These are phyloP conservation scores for Lippia alba DNA, from an alignment of 305 asterid species.

Conservation along the genomic window DNA sequence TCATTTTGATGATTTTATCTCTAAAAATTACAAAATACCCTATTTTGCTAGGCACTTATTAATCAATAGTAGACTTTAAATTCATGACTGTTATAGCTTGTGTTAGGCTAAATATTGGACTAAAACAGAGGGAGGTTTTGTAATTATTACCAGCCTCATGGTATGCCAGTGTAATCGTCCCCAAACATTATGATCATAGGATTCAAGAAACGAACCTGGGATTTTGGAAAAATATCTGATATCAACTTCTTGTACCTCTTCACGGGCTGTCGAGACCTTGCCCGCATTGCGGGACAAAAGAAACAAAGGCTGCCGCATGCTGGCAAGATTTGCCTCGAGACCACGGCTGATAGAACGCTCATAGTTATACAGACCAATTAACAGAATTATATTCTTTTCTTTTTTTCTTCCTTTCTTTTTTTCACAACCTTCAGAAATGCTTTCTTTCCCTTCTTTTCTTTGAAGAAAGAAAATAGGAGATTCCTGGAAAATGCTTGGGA, in stretches of 20 bases:
- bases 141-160: too few species aligned
- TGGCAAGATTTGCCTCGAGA: conserved; percentile 95
- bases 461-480: conserved; percentile 41
- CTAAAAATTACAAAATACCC: too few species aligned
- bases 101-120: too few species aligned
- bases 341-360: conserved; percentile 84
- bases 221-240: conserved; percentile 79
- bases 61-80: too few species aligned
- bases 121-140: too few species aligned
- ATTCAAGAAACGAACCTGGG: conserved; percentile 65
- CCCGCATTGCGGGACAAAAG: conserved; percentile 90
- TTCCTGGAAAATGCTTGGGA: conserved; percentile 37
- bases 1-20: too few species aligned
- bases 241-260: conserved; percentile 99
- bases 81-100: too few species aligned
- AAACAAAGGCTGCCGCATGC: conserved; percentile 95
- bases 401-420: conserved; percentile 31
- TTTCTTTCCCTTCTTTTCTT: conserved; percentile 86
- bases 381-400: conserved; percentile 12
- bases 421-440: conserved; percentile 28
- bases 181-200: background rate
- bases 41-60: too few species aligned
- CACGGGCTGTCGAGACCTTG: conserved; percentile 98
- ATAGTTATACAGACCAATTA: conserved; percentile 39
- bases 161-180: too few species aligned